Conservation (phyloP, 805 yeast genomes). For the Suhomyces sp. region DNA sequence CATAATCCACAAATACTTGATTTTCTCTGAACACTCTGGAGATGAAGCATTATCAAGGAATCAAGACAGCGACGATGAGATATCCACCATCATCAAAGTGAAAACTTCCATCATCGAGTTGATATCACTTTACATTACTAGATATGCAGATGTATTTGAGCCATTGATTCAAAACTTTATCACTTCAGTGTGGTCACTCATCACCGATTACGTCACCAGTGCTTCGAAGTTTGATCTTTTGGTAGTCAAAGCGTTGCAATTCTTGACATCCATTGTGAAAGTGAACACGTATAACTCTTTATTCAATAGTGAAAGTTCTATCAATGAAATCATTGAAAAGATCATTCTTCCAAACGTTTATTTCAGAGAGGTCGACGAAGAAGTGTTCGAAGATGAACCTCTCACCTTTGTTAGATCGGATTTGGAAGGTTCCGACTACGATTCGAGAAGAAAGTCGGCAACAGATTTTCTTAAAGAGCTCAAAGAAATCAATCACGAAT, state of each 20-base stretch:
- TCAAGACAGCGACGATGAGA: conserved; percentile 56
- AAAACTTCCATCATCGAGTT: conserved; percentile 84
- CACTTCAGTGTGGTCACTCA: conserved; percentile 75
- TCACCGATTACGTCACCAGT: conserved; percentile 58
- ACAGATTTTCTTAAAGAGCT: conserved; percentile 87
- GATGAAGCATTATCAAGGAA: conserved; percentile 43
- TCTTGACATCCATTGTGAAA: conserved; percentile 78
- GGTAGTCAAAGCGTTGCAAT: conserved; percentile 76
- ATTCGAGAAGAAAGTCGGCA: conserved; percentile 89
- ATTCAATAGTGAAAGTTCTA: conserved; percentile 52
- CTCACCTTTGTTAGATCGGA: conserved; percentile 89
- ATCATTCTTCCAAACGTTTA: conserved; percentile 87
- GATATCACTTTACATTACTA: conserved; percentile 78
- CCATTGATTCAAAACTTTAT: conserved; percentile 74
- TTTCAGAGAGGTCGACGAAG: conserved; percentile 85
- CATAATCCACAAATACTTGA: conserved; percentile 76
- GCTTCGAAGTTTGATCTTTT: conserved; percentile 82
- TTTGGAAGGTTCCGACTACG: conserved; percentile 91
- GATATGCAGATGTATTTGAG: conserved; percentile 92
- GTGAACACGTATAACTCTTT: conserved; percentile 61
- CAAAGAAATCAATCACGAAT: conserved; percentile 71
- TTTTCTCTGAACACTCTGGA: conserved; percentile 47
- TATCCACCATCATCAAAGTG: conserved; percentile 66
- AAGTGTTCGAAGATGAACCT: conserved; percentile 95
- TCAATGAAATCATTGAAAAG: conserved; percentile 76